Percentiles rank a stretch among this genome's conserved stretches.
Conservation (phyloP, 2,329 filamentous ascomycete species). For the Tolypocladium nubicola region DNA sequence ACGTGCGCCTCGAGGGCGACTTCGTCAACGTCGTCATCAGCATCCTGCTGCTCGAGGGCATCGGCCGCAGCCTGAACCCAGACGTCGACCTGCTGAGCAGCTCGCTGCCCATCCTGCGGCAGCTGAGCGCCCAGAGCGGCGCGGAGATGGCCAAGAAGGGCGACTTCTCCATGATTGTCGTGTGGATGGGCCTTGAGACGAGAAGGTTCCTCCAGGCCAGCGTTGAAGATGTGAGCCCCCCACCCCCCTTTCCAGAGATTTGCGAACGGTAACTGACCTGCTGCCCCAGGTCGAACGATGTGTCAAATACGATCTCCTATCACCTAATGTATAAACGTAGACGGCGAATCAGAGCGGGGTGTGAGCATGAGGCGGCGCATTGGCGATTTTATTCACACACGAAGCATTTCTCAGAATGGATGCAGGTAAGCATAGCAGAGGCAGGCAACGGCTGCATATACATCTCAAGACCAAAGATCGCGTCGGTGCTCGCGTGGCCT, state of each 20-base stretch:
- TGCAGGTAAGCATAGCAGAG: neutral
- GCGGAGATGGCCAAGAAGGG: slow-evolving; percentile 59
- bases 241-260: slow-evolving; percentile 10
- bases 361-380: neutral
- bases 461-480: neutral
- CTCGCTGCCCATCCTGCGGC: slow-evolving; percentile 79
- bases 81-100: slow-evolving; percentile 77
- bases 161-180: slow-evolving; percentile 75
- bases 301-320: slow-evolving; percentile 82
- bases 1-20: slow-evolving; percentile 90
- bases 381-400: neutral
- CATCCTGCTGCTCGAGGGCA: slow-evolving; percentile 86
- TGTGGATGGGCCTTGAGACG: slow-evolving; percentile 87
- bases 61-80: slow-evolving; percentile 78
- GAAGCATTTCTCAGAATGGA: neutral
- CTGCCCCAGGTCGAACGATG: slow-evolving; percentile 62
- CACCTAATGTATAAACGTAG: slow-evolving; percentile 63
- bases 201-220: slow-evolving; percentile 83
- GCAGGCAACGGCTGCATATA: neutral
- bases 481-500: neutral
- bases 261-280: slow-evolving; percentile 1
- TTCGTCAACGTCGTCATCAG: slow-evolving; percentile 98
- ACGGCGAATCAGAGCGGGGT: neutral
- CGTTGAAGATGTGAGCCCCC: slow-evolving; percentile 64
- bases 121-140: slow-evolving; percentile 71